phyloP scores from a whole-genome alignment of 768 basidiomycete species.

The Psilocybe azurescens region DNA sequence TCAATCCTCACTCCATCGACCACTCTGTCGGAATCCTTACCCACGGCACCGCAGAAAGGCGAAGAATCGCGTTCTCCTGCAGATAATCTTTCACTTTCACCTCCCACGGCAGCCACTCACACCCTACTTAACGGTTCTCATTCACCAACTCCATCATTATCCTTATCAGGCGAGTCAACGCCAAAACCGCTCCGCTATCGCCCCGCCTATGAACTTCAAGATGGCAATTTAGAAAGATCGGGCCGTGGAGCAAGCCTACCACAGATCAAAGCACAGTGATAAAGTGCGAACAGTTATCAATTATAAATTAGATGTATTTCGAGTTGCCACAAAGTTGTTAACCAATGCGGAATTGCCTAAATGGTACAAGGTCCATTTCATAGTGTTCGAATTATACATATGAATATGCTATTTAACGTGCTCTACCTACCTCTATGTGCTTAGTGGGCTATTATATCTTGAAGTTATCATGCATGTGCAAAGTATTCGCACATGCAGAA shows the following conservation, averaged over 20 bases:
- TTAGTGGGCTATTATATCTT: background rate
- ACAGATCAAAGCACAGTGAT: conserved; percentile 16
- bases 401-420: background rate
- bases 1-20: conserved; percentile 28
- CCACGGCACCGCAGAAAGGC: no score
- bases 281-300: background rate
- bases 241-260: conserved; percentile 49
- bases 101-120: conserved; percentile 34
- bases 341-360: background rate
- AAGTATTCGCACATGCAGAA: background rate
- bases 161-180: background rate
- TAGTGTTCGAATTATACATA: background rate
- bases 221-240: conserved; percentile 75
- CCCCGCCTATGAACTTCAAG: conserved; percentile 83
- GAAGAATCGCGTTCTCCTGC: conserved; percentile 25
- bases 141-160: background rate
- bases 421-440: background rate
- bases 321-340: background rate
- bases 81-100: conserved; percentile 14
- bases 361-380: background rate
- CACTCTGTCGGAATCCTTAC: background rate
- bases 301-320: background rate
- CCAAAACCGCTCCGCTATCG: conserved; percentile 48
- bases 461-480: background rate
- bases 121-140: conserved; percentile 23